Base-by-base conservation (phyloP, 2,329 filamentous ascomycete genomes). In the Sphaerulina musiva region DNA sequence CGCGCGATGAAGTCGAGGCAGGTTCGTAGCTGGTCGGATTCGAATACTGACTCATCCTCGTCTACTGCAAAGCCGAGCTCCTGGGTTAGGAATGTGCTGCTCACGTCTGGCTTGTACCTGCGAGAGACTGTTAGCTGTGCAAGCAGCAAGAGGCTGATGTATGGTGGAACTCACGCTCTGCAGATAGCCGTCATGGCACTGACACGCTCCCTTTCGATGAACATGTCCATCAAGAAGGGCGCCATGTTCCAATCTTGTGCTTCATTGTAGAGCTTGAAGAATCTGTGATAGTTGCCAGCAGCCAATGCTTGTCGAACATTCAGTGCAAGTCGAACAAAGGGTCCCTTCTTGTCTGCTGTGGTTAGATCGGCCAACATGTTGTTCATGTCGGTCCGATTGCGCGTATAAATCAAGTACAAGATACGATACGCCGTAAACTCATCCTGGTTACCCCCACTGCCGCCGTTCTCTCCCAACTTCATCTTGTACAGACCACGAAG, bases 341-440 rank as follows among this genome's bases (percentile, higher is more conserved):
- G 76, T 72, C 93, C 85, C 72, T 84, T 79, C 78, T 96, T 96
- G 77, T 97, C 93, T 91, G 89, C 84, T 80, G 85, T 76, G 74
- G 92, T 97, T 93, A 98, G 87, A 87, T 96, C 92, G 80, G 91
- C 90, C 78, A 98, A 82, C 70, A 92, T 85, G 80, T 97, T 90
- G 80, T 96, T 97, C 81, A 98, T 86, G 74, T 92, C 91, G 74
- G 89, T 91, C 76, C 89, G 90, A 77, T 97, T 98, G 80, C 90
- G 91, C 68, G 93, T 97, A 74, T 97, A 91, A 74, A 98, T 93
- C 78, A 95, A 95, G 82, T 98, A 98, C 71, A 98, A 80, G 75
- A 98, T 96, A 82, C 93, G 92, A 79, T 98, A 98, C 61, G 92
- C 93, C 82, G 93, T 93, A 76, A 98, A 98, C 74, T 98, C 93